Evolutionary conservation across 2,329 filamentous ascomycete genomes (phyloP).

Genomic region (Penicillium sp.): DNA sequence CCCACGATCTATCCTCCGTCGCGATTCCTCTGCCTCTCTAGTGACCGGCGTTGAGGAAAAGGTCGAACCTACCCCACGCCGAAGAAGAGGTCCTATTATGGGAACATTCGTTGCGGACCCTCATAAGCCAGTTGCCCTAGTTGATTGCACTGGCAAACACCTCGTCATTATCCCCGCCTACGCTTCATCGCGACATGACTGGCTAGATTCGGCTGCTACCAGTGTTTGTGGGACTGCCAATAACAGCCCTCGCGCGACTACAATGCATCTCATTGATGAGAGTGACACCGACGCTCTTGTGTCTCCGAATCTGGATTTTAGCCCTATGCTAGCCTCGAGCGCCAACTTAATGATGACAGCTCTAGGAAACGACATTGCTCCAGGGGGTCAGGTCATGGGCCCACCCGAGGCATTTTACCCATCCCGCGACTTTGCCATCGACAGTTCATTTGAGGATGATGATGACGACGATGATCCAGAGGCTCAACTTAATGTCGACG

Average conservation of each 20-base stretch:
- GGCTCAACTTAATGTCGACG: conserved; percentile 66
- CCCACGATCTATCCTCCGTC: conserved; percentile 56
- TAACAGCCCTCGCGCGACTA: conserved; percentile 48
- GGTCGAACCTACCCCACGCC: conserved; percentile 38
- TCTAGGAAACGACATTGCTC: conserved; percentile 58
- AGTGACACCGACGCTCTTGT: conserved; percentile 50
- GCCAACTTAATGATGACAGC: conserved; percentile 80
- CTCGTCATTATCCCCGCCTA: conserved; percentile 55
- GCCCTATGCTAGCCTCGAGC: conserved; percentile 68
- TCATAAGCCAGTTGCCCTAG: conserved; percentile 53
- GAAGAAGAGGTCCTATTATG: conserved; percentile 52
- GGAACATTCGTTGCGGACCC: conserved; percentile 55
- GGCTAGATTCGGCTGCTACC: conserved; percentile 48
- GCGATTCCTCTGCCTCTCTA: conserved; percentile 52
- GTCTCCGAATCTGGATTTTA: conserved; percentile 43
- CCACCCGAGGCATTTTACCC: conserved; percentile 78
- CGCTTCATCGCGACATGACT: conserved; percentile 52
- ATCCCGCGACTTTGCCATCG: conserved; percentile 60
- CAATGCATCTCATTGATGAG: conserved; percentile 47
- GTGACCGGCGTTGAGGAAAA: conserved; percentile 48
- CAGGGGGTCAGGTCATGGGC: conserved; percentile 68
- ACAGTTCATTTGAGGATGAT: conserved; percentile 64
- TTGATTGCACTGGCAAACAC: conserved; percentile 54
- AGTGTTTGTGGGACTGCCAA: conserved; percentile 48
- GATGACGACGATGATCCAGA: conserved; percentile 71